Percentiles rank a stretch among this genome's conserved stretches.
These are phyloP conservation scores for Zygotorulaspora mrakii DNA, from an alignment of 1,139 yeast genomes.

Conservation along the genomic window DNA sequence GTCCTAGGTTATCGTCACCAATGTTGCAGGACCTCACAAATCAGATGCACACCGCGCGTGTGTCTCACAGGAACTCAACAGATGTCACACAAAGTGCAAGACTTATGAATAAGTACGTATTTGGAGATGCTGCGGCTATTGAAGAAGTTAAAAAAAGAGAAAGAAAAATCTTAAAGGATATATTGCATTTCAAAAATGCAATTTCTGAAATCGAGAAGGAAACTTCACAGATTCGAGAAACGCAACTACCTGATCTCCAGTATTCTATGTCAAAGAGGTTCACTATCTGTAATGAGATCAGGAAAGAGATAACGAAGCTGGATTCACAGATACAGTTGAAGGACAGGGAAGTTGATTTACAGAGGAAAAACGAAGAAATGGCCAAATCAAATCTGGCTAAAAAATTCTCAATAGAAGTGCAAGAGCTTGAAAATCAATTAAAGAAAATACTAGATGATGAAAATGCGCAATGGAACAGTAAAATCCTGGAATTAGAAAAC, in stretches of 20 bases:
- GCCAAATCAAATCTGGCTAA: slow-evolving; percentile 19
- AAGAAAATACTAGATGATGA: slow-evolving; percentile 16
- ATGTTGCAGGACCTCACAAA: slow-evolving; percentile 22
- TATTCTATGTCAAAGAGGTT: slow-evolving; percentile 16
- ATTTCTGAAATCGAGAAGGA: slow-evolving; percentile 30
- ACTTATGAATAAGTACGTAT: slow-evolving; percentile 27
- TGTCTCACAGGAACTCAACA: slow-evolving; percentile 8
- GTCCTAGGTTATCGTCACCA: slow-evolving; percentile 13
- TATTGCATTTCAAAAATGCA: slow-evolving; percentile 26
- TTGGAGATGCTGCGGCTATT: slow-evolving; percentile 28
- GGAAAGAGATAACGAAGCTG: slow-evolving; percentile 18
- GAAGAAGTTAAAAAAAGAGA: slow-evolving; percentile 29
- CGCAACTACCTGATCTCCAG: slow-evolving; percentile 20
- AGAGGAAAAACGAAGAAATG: slow-evolving; percentile 18
- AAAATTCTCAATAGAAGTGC: slow-evolving; percentile 20
- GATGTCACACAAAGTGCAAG: slow-evolving; percentile 19
- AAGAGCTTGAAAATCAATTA: slow-evolving; percentile 22
- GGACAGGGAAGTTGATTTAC: slow-evolving; percentile 19
- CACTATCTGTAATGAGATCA: slow-evolving; percentile 17
- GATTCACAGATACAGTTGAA: slow-evolving; percentile 17
- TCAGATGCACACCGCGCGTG: slow-evolving; percentile 10
- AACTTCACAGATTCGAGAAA: slow-evolving; percentile 17
- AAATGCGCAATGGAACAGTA: slow-evolving; percentile 20
- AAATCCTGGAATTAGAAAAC: slow-evolving; percentile 21
- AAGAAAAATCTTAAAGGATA: slow-evolving; percentile 30